A percentile compares a stretch with the other conserved stretches of the same genome.
Evolutionary conservation across 2,329 filamentous ascomycete genomes (phyloP).

Genomic region (Colletotrichum sp.): DNA sequence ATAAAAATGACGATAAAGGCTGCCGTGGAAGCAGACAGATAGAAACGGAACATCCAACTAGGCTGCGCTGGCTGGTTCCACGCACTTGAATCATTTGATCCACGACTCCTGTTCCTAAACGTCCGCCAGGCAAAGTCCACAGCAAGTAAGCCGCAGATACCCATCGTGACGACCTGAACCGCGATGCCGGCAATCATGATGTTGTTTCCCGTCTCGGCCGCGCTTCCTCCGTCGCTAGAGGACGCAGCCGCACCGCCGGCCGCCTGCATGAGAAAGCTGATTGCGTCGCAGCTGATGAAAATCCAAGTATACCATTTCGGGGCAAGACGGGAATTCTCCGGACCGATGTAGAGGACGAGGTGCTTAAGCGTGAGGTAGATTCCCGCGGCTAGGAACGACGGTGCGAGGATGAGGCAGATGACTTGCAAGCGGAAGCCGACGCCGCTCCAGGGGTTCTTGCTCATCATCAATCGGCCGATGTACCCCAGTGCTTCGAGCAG

Average conservation of each 20-base stretch:
- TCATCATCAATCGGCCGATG: constrained; percentile 16
- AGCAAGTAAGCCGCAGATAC: neutral
- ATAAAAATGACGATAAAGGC: neutral
- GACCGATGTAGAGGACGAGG: neutral
- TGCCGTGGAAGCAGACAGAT: neutral
- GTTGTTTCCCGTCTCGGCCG: neutral
- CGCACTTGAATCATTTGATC: neutral
- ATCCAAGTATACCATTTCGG: constrained; percentile 53
- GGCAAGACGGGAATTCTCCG: neutral
- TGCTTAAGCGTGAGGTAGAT: constrained; percentile 19
- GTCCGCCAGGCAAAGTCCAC: neutral
- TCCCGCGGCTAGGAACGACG: constrained; percentile 16
- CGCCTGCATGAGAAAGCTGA: constrained; percentile 61
- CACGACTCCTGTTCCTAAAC: neutral
- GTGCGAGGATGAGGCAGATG: constrained; percentile 10
- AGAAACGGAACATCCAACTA: neutral
- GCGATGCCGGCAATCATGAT: neutral
- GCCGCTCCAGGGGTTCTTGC: constrained; percentile 5
- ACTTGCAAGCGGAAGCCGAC: constrained; percentile 2
- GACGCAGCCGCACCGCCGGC: constrained; percentile 56
- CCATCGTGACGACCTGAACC: neutral
- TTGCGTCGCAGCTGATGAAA: constrained; percentile 62
- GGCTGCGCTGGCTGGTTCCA: neutral
- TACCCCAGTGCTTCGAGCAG: constrained; percentile 21
- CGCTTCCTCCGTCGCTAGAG: neutral